Conservation (phyloP, 2,329 filamentous ascomycete genomes). For the Fusarium tanahbumbuense region DNA sequence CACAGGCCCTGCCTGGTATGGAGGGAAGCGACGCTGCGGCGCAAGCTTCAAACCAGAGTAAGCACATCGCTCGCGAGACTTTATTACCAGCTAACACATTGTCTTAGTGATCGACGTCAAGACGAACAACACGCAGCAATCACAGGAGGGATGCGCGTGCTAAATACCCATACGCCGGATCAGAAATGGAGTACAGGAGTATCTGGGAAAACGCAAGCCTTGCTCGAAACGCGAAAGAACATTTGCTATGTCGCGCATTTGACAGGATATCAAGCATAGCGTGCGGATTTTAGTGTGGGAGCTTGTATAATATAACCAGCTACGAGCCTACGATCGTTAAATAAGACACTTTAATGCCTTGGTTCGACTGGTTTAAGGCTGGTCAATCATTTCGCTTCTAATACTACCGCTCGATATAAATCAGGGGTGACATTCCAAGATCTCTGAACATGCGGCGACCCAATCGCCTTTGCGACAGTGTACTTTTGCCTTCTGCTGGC, state of each 20-base stretch:
- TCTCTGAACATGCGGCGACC: conserved; percentile 5
- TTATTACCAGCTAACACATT: conserved; percentile 27
- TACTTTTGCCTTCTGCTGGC: conserved; percentile 1
- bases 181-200: conserved; percentile 44
- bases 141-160: conserved; percentile 76
- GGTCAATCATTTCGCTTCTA: conserved; percentile 33
- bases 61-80: conserved; percentile 51
- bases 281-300: conserved; percentile 47
- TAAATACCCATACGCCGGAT: conserved; percentile 42
- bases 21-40: conserved; percentile 86
- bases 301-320: conserved; percentile 53
- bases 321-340: conserved; percentile 51
- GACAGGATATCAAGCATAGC: conserved; percentile 51
- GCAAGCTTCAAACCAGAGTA: conserved; percentile 81
- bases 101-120: conserved; percentile 89
- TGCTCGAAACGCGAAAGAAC: conserved; percentile 34
- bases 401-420: conserved; percentile 1
- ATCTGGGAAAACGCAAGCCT: conserved; percentile 39
- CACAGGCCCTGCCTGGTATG: conserved; percentile 97
- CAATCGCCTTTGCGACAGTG: neutral
- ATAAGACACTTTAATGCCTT: conserved; percentile 48
- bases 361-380: conserved; percentile 24
- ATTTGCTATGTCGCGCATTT: conserved; percentile 34
- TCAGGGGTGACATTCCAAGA: conserved; percentile 13
- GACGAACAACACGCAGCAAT: conserved; percentile 76